Percentiles rank a stretch among this genome's conserved stretches.
Conservation (phyloP, 2,329 filamentous ascomycete genomes). For the Ambrosiella cleistominuta region DNA sequence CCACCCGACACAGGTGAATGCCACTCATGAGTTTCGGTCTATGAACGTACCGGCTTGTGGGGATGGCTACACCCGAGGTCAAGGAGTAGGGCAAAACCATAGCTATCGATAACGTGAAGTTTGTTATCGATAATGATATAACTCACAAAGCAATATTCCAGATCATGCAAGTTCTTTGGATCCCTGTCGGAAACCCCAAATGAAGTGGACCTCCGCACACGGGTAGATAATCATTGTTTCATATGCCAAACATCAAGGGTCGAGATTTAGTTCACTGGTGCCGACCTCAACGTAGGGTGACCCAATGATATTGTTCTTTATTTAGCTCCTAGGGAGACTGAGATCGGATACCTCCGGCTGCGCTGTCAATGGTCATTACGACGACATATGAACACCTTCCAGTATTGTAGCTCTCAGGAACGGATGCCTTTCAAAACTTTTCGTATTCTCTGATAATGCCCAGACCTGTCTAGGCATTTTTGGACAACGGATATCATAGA, state of each 20-base stretch:
- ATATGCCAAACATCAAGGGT: not conserved
- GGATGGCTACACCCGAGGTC: too few relatives aligned
- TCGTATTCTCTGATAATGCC: slow-evolving; percentile 9
- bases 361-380: slow-evolving; percentile 2
- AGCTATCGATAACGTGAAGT: not conserved
- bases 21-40: too few relatives aligned
- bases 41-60: too few relatives aligned
- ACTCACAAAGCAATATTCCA: not conserved
- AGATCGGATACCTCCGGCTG: slow-evolving; percentile 1
- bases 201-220: not conserved
- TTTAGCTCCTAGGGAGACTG: slow-evolving; percentile 3
- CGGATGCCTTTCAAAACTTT: slow-evolving; percentile 7
- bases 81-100: too few relatives aligned
- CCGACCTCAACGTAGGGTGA: slow-evolving; percentile 12
- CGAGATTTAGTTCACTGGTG: not conserved
- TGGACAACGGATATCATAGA: slow-evolving; percentile 7
- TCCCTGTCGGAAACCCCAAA: not conserved
- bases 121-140: slow-evolving; percentile 2
- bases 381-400: not conserved
- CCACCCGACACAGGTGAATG: too few relatives aligned
- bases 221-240: not conserved
- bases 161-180: not conserved
- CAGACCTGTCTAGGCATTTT: slow-evolving; percentile 8
- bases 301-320: slow-evolving; percentile 7
- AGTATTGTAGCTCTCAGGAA: slow-evolving; percentile 1